Evolutionary conservation across 2,329 filamentous ascomycete genomes (phyloP), one percentile per base, ranked within the genome.

Genomic region (Alternaria sp.): DNA sequence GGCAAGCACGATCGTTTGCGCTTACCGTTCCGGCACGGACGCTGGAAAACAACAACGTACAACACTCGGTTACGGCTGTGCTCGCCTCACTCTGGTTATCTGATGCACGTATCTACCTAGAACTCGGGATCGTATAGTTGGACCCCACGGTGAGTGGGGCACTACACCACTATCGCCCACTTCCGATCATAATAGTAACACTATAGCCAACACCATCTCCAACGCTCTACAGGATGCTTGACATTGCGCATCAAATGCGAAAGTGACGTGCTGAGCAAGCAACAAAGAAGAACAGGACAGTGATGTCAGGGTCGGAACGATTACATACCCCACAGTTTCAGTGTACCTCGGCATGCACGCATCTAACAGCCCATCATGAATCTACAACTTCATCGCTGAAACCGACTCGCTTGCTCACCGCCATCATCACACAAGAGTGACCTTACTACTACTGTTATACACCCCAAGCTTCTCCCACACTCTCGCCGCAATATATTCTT

Each of bases 11-110:
- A 34, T 27, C 34, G 10, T 20, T 22, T 32, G 22, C 32, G 54
- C 28, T 36, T 54, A 64, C 60, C 60, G 44, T 62, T 57, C 60
- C 60, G 67, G 66, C 59, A 65, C 65, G 25, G 49, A 60, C 52
- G 65, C 62, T 65, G 65, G 65, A 49, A 71, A 67, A 40, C 20
- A 59, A 28, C 22, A 14, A 27, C 14, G 18, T 28, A 45, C 51
- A 27, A 12, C 28, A 44, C 41, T 52, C 27, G 28, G 38, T 25
- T 57, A 25, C 22, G 38, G 41, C 18, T 22, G 51, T 32, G 32
- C 48, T 48, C 30, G 52, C 52, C 57, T 63, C 53, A 43, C 11
- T 45, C 30, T 27, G 25, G 25, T 27, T 27, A 27, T 27, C 25
- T 40, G 46, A 57, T 27, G 54, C 30, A 50, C 11, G 16, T 7